Base-by-base conservation (phyloP, 331 rosid species). In the Arachis monticola region DNA sequence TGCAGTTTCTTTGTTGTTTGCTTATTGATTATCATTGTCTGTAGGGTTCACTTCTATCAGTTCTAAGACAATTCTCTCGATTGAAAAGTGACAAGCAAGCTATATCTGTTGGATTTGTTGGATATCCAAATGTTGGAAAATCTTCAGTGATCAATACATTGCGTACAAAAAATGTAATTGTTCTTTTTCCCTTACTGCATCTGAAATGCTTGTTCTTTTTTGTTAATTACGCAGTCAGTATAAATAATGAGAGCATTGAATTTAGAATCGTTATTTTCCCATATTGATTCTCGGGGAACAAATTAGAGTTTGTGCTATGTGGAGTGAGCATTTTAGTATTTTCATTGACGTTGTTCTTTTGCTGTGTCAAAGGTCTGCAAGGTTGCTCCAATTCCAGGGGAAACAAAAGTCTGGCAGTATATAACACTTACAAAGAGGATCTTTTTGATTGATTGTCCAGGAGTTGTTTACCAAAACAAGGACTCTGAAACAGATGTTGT, bases 61-160 rank as follows among this genome's bases (percentile, higher is more conserved):
- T 94, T 53, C 85, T 94, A 83, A 90, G 99, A 76, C 99, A 92
- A 81, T 94, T 90, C 73, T 87, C 97, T 42, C 87, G 97, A 50
- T 76, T 92, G 73, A 94, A 88, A 87, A 84, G 91, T 60, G 97
- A 94, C 82, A 94, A 92, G 85, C 99, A 94, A 85, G 93, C 97
- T 14, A 94, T 94, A 78, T 92, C 97, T 51, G 97, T 94, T 30
- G 99, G 99, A 82, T 94, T 94, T 50, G 83, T 94, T 81, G 97
- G 99, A 59, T 94, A 90, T 83, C 97, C 99, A 67, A 94, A 94
- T 81, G 99, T 94, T 63, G 97, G 99, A 69, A 94, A 94, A 86
- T 94, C 99, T 68, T 94, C 97, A 2, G 97, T 94, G 70, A 92
- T 94, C 63, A 94, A 92, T 82, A 94, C 97, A 31, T 74, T 94